Conservation (phyloP, 2,329 filamentous ascomycete species). For the Venturia aucupariae region DNA sequence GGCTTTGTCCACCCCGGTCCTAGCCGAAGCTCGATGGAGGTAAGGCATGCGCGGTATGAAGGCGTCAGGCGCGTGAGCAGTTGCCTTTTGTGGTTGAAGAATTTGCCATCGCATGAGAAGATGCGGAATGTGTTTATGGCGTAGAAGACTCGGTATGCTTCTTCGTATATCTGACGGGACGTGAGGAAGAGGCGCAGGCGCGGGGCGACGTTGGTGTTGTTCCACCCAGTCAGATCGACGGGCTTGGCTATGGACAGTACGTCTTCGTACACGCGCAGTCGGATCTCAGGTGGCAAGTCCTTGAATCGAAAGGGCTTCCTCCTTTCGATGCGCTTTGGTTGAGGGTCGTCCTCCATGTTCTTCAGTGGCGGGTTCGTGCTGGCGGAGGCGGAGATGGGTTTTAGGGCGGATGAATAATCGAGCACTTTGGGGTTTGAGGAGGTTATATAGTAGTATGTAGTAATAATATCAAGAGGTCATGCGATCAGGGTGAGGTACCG, state of each 20-base stretch:
- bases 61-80: conserved; percentile 57
- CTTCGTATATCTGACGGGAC: conserved; percentile 38
- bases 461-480: background rate
- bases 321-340: background rate
- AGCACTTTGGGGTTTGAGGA: background rate
- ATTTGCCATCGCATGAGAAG: conserved; percentile 45
- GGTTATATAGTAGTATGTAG: background rate
- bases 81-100: conserved; percentile 62
- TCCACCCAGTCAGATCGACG: conserved; percentile 14
- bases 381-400: background rate
- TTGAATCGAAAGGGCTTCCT: conserved; percentile 16
- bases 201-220: conserved; percentile 21
- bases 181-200: conserved; percentile 31
- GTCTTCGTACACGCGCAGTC: conserved; percentile 10
- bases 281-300: conserved; percentile 11
- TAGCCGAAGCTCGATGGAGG: conserved; percentile 58
- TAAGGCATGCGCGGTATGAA: conserved; percentile 51
- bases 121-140: conserved; percentile 43
- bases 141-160: conserved; percentile 44
- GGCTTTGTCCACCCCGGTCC: conserved; percentile 66
- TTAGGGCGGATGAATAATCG: background rate
- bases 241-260: conserved; percentile 17
- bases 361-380: background rate
- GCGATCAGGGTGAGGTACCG: conserved; percentile 1
- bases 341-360: background rate